Base-by-base conservation (phyloP, 495 filamentous ascomycete species). In the Penicillium waksmanii region DNA sequence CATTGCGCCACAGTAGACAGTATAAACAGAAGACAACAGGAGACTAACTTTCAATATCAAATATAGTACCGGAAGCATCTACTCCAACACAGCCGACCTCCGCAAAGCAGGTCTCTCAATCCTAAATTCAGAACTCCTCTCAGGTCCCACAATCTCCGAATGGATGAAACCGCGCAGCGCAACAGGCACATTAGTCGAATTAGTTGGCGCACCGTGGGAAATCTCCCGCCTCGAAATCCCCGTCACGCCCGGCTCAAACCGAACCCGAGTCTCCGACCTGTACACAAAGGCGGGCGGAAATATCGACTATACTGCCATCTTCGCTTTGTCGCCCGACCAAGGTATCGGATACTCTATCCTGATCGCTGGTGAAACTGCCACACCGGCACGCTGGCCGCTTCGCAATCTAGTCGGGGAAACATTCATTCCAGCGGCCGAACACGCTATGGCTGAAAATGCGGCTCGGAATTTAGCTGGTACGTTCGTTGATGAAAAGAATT, bases 51-150 rank as follows among this genome's bases (percentile, higher is more conserved):
- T 10, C 34, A 36, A 36, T 36, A 36, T 13, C 2, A 36, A 36
- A 36, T 36, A 36, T 10, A 66, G 66, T 15, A 58, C 48, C 38
- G 69, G 64, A 18, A 68, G 58, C 54, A 15, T 76, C 63, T 53
- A 75, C 68, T 21, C 44, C 35, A 47, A 18, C 44, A 23, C 44
- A 17, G 52, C 38, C 11, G 63, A 63, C 31, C 55, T 67, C 7
- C 56, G 64, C 0, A 61, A 62, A 11, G 67, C 73, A 55, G 76
- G 79, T 48, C 77, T 76, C 53, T 73, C 77, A 3, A 78, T 82
- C 12, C 66, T 83, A 4, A 75, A 78, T 63, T 76, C 77, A 4
- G 75, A 73, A 66, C 51, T 78, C 68, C 66, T 73, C 55, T 67
- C 56, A 47, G 71, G 43, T 53, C 73, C 36, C 70, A 75, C 10